Evolutionary conservation across 2,329 filamentous ascomycete genomes (phyloP), one percentile per base, ranked within the genome.

Genomic region (Penicillium sp.): DNA sequence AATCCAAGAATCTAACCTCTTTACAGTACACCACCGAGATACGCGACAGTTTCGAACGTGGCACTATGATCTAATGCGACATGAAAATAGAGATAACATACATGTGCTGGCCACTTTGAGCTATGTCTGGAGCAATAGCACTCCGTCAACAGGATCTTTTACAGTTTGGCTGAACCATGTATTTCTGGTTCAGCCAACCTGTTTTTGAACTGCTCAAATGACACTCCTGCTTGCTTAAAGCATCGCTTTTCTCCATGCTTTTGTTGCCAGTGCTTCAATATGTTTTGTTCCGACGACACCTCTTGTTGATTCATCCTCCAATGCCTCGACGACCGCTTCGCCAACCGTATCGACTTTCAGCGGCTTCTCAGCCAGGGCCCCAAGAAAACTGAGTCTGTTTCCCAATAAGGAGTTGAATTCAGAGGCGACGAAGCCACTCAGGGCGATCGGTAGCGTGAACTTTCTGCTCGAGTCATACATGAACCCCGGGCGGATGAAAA

Each of bases 11-110:
- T 33, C 53, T 62, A 45, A 60, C 36, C 9, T 4, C 31, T 28
- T 34, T 51, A 10, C 47, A 78, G 75, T 98, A 98, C 68, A 98
- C 93, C 31, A 82, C 86, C 20, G 93, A 98, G 66, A 97, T 98
- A 57, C 77, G 93, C 62, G 93, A 98, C 62, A 96, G 86, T 67
- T 98, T 98, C 65, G 93, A 98, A 77, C 80, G 93, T 50, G 93
- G 93, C 13, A 97, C 93, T 3, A 94, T 94, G 79, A 93, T 97
- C 65, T 97, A 76, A 70, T 51, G 44, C 28, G 27, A 37, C 47
- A 41, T 45, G 49, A 51, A 41, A 43, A 41, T 37, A 39, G 45
- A 47, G 32, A 45, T 50, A 53, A 47, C 43, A 39, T 54, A 53
- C 49, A 49, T 47, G 36, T 36, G 33, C 38, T 37, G 46, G 34